Conservation (phyloP, 768 basidiomycete genomes). For the Suillus discolor region DNA sequence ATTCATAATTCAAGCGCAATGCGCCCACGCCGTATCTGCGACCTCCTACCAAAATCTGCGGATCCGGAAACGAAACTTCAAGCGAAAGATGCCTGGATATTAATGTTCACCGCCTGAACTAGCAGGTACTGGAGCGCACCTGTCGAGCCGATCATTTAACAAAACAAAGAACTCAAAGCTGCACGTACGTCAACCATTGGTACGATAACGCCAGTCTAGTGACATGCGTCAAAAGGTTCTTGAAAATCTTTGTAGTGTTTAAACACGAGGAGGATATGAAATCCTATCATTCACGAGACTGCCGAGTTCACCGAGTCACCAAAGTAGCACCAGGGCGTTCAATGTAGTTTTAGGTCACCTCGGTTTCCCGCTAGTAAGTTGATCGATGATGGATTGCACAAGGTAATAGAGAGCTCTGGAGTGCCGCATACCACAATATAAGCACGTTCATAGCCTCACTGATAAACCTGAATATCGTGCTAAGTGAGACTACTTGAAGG, state of each 20-base stretch:
- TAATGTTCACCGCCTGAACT: neutral
- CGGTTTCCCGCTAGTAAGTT: neutral
- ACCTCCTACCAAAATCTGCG: neutral
- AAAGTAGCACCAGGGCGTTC: neutral
- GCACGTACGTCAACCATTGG: neutral
- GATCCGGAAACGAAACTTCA: neutral
- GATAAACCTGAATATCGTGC: neutral
- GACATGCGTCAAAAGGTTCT: neutral
- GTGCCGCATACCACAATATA: constrained; percentile 2
- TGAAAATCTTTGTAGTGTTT: neutral
- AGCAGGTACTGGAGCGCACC: neutral
- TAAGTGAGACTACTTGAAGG: constrained; percentile 5
- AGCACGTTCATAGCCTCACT: neutral
- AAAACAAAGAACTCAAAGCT: neutral
- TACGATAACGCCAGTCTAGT: neutral
- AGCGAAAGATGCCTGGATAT: neutral
- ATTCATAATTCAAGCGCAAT: neutral
- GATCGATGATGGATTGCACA: constrained; percentile 1
- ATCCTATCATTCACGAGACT: neutral
- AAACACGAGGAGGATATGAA: neutral
- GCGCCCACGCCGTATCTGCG: neutral
- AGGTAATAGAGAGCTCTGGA: neutral
- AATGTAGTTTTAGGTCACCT: neutral
- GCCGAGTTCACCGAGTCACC: neutral
- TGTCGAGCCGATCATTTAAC: neutral